phyloP scores from a whole-genome alignment of 129 eudicot genomes.

The Chrysanthemum seticuspe region DNA sequence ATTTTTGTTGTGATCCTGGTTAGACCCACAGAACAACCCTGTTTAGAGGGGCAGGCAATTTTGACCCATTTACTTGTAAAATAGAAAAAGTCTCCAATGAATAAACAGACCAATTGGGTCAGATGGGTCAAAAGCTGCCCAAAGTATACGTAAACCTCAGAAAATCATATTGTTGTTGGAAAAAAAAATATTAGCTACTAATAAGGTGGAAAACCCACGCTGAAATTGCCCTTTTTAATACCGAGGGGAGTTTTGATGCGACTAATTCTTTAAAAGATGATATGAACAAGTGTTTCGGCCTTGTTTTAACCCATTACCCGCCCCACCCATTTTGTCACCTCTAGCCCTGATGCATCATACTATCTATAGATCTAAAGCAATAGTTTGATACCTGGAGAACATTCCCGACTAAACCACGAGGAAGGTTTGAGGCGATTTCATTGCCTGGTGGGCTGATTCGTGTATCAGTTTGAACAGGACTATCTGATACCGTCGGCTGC shows the following conservation, averaged over 20 bases:
- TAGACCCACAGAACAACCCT: background rate
- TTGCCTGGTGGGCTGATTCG: constrained; percentile 57
- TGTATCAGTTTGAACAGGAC: constrained; percentile 29
- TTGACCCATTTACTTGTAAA: background rate
- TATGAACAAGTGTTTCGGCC: too few relatives aligned
- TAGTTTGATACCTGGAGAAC: constrained; percentile 68
- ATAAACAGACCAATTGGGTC: background rate
- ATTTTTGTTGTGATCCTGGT: too few relatives aligned
- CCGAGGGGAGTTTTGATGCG: too few relatives aligned
- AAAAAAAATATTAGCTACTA: too few relatives aligned
- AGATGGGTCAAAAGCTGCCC: background rate
- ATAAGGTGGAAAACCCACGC: too few relatives aligned
- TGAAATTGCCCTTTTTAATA: too few relatives aligned
- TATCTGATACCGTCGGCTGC: constrained; percentile 31
- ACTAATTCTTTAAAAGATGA: too few relatives aligned
- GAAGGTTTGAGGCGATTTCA: constrained; percentile 56
- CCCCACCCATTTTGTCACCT: background rate
- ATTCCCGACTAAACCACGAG: constrained; percentile 65
- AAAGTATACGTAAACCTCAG: background rate
- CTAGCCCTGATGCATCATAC: background rate
- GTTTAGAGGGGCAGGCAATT: background rate
- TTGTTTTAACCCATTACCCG: background rate
- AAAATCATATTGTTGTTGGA: too few relatives aligned
- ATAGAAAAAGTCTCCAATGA: background rate
- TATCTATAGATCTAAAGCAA: background rate